Evolutionary conservation across 371 early-diverging fungal species (phyloP), one percentile per base, ranked within the genome.

Genomic region (Saksenaea oblongispora): DNA sequence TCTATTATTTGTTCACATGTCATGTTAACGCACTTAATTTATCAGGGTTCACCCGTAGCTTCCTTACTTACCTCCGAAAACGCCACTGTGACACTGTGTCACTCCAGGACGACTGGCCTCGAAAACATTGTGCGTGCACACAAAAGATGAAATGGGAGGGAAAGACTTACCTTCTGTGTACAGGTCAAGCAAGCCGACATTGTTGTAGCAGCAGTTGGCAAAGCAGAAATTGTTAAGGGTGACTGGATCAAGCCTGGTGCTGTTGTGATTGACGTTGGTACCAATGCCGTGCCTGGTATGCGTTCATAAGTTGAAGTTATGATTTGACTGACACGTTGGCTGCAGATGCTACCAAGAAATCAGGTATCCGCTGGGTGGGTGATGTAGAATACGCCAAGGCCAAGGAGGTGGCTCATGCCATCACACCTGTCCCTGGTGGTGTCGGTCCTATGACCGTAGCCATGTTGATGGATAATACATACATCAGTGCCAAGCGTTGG

Each of bases 391-490:
- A 83, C 69, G 85, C 85, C 1, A 74, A 69, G 10, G 95, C 93
- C 7, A 62, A 66, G n/a, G 41, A 84, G 51, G 87, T 89, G 4
- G 96, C 95, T 0, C 80, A 89, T 5, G 83, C 84, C 41, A 93
- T 96, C 67, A 96, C 97, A 1, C 96, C 98, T 2, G 98, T 97
- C 15, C 98, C 98, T 31, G 97, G 97, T 11, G 97, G 96, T 61
- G 96, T 96, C 9, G 98, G 97, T 0, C 98, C 98, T 10, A 95
- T 97, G 97, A 96, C 98, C 3, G 97, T 97, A 14, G 95, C 94
- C 42, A 95, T 97, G 95, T 78, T 97, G 26, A 78, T 97, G 80
- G 78, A 89, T 54, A 97, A 97, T 79, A 92, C 91, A 0, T 77
- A 91, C 0, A 65, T 82, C 37, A 87, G 90, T 51, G 94, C 94